phyloP scores from a whole-genome alignment of 2,329 filamentous ascomycete species.

The Claviceps lovelessii region DNA sequence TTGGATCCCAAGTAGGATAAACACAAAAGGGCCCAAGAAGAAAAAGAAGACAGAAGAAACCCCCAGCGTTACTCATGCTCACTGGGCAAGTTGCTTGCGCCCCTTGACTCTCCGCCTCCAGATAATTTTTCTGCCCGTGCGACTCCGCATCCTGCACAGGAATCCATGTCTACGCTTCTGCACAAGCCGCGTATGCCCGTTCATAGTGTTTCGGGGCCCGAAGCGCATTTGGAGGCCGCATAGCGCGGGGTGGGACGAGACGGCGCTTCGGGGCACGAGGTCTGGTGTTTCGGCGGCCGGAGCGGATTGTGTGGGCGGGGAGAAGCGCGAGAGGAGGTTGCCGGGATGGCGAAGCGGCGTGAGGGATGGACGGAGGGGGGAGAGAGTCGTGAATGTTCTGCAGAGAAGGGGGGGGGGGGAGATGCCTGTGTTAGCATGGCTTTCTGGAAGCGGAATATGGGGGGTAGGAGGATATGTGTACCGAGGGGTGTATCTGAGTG shows the following conservation, averaged over 20 bases:
- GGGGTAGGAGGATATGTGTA: slow-evolving; percentile 9
- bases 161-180: slow-evolving; percentile 48
- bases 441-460: background rate
- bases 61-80: background rate
- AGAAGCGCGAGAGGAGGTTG: slow-evolving; percentile 16
- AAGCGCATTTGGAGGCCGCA: slow-evolving; percentile 38
- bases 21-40: background rate
- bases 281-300: slow-evolving; percentile 20
- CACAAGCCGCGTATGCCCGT: slow-evolving; percentile 36
- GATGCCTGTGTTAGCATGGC: background rate
- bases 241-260: slow-evolving; percentile 40
- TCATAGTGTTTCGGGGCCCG: slow-evolving; percentile 45
- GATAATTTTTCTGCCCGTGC: slow-evolving; percentile 38
- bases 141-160: slow-evolving; percentile 33
- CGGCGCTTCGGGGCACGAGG: slow-evolving; percentile 27
- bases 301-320: slow-evolving; percentile 13
- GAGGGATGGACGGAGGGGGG: slow-evolving; percentile 34
- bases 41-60: background rate
- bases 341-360: slow-evolving; percentile 19
- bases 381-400: slow-evolving; percentile 35
- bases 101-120: slow-evolving; percentile 39
- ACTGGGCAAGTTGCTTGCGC: slow-evolving; percentile 27
- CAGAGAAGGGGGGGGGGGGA: background rate
- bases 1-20: too few relatives aligned
- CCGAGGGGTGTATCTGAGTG: slow-evolving; percentile 13